phyloP scores from a whole-genome alignment of 2,329 filamentous ascomycete genomes.

The Ascochyta rabiei region DNA sequence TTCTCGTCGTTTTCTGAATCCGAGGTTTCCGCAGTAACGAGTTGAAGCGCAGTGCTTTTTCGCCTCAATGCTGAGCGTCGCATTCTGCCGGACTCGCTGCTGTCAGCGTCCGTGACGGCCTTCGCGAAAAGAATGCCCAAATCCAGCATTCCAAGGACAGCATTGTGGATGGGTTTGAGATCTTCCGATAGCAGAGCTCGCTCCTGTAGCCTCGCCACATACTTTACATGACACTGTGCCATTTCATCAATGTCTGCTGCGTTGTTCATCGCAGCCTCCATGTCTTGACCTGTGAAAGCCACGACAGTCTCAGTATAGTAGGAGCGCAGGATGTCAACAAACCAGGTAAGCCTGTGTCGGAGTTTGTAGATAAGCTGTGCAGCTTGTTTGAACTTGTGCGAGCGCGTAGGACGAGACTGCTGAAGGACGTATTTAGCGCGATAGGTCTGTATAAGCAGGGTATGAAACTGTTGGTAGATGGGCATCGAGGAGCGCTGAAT shows the following conservation, averaged over 20 bases:
- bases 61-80: slow-evolving; percentile 14
- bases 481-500: slow-evolving; percentile 68
- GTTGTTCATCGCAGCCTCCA: slow-evolving; percentile 63
- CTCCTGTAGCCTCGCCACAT: slow-evolving; percentile 66
- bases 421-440: slow-evolving; percentile 72
- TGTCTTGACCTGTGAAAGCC: slow-evolving; percentile 61
- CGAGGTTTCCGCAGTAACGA: slow-evolving; percentile 28
- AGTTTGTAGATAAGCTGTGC: slow-evolving; percentile 56
- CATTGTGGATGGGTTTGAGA: slow-evolving; percentile 72
- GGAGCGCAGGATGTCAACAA: slow-evolving; percentile 73
- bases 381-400: not conserved
- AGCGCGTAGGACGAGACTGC: slow-evolving; percentile 49
- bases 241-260: slow-evolving; percentile 81
- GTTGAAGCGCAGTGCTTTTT: slow-evolving; percentile 24
- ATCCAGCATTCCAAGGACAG: slow-evolving; percentile 77
- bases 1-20: slow-evolving; percentile 37
- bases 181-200: slow-evolving; percentile 73
- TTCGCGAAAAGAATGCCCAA: slow-evolving; percentile 73
- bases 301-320: slow-evolving; percentile 79
- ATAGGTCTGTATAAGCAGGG: slow-evolving; percentile 77
- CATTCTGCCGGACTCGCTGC: not conserved
- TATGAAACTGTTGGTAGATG: slow-evolving; percentile 75
- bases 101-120: slow-evolving; percentile 49
- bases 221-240: slow-evolving; percentile 71
- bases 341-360: slow-evolving; percentile 76